Conservation (phyloP, 768 basidiomycete genomes). For the Porphyrellus cyaneotinctus region DNA sequence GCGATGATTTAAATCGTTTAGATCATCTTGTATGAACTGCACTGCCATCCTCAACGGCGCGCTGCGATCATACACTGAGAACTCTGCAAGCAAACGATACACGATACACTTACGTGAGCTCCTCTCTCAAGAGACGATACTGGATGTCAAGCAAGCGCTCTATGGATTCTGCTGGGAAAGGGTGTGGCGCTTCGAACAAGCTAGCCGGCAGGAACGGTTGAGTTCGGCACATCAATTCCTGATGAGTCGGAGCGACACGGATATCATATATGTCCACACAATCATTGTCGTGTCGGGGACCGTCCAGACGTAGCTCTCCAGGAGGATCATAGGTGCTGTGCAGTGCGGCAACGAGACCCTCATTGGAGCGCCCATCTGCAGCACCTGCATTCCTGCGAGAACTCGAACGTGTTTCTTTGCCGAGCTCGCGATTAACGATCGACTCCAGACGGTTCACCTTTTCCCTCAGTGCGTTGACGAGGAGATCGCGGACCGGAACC, state of each 20-base stretch:
- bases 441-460: conserved; percentile 32
- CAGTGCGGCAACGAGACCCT: conserved; percentile 40
- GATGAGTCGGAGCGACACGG: conserved; percentile 65
- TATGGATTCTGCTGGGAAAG: conserved; percentile 53
- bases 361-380: conserved; percentile 8
- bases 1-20: conserved; percentile 20
- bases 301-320: conserved; percentile 43
- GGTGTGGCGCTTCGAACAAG: conserved; percentile 59
- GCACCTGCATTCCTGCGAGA: conserved; percentile 4
- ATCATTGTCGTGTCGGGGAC: conserved; percentile 70
- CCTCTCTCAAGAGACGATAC: conserved; percentile 71
- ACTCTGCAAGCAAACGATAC: background rate
- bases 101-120: conserved; percentile 49
- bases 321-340: conserved; percentile 50
- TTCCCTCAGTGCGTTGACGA: conserved; percentile 30
- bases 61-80: conserved; percentile 26
- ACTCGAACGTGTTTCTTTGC: conserved; percentile 28
- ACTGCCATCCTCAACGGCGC: conserved; percentile 52
- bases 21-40: conserved; percentile 46
- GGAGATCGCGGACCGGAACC: conserved; percentile 34
- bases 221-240: conserved; percentile 50
- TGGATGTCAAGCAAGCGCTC: conserved; percentile 67
- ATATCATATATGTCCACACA: conserved; percentile 51
- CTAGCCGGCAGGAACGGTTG: conserved; percentile 62
- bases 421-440: conserved; percentile 52